phyloP scores from a whole-genome alignment of 257 asterid genomes.

The Solanum infundibuliforme region DNA sequence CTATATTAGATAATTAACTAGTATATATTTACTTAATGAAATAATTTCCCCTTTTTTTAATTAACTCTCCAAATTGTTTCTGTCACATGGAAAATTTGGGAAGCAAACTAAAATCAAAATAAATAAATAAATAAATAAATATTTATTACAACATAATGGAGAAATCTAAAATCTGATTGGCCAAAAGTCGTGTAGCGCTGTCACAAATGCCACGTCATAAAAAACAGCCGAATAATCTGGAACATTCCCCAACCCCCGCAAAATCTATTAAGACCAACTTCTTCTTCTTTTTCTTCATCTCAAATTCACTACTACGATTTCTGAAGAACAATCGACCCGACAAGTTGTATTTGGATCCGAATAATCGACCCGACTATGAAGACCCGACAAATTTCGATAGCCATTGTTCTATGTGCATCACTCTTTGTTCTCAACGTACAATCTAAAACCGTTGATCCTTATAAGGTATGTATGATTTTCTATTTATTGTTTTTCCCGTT shows the following conservation, averaged over 20 bases:
- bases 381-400: constrained; percentile 5
- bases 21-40: no score
- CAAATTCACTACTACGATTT: background rate
- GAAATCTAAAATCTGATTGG: constrained; percentile 1
- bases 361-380: background rate
- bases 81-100: background rate
- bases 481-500: background rate
- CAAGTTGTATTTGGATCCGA: background rate
- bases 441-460: background rate
- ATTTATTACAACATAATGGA: background rate
- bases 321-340: background rate
- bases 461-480: background rate
- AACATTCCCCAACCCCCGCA: constrained; percentile 8
- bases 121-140: background rate
- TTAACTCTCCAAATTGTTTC: background rate
- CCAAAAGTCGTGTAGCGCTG: background rate
- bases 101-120: background rate
- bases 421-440: background rate
- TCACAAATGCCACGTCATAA: constrained; percentile 24
- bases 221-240: constrained; percentile 23
- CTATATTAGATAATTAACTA: no score
- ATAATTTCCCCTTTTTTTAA: no score
- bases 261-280: constrained; percentile 11
- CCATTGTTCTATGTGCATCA: constrained; percentile 18
- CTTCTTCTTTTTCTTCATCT: background rate